Evolutionary conservation across 2,329 filamentous ascomycete genomes (phyloP).

Genomic region (Apiospora koreana): DNA sequence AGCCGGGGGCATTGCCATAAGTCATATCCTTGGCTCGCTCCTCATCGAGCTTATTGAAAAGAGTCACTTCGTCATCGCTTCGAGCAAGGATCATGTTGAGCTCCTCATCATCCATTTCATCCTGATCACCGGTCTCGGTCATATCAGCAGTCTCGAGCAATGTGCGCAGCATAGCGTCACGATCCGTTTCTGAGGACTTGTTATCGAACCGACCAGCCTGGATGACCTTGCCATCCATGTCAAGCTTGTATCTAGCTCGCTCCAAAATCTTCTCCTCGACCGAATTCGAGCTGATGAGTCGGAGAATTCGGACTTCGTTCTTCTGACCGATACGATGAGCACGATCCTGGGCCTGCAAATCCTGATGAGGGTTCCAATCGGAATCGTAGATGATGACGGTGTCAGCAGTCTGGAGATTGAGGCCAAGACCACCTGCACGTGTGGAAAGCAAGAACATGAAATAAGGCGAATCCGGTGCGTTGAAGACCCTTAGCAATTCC

Average conservation of each 20-base stretch:
- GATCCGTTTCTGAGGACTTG: slow-evolving; percentile 97
- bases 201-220: slow-evolving; percentile 99
- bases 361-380: slow-evolving; percentile 99
- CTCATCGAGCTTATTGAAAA: slow-evolving; percentile 84
- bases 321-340: slow-evolving; percentile 99
- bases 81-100: slow-evolving; percentile 93
- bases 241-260: slow-evolving; percentile 94
- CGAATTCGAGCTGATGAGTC: slow-evolving; percentile 93
- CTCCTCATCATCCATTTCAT: slow-evolving; percentile 98
- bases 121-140: slow-evolving; percentile 71
- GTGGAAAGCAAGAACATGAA: slow-evolving; percentile 99
- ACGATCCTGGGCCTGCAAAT: slow-evolving; percentile 98
- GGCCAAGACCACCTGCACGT: slow-evolving; percentile 93
- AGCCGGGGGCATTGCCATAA: slow-evolving; percentile 69
- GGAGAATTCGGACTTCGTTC: slow-evolving; percentile 96
- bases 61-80: slow-evolving; percentile 72
- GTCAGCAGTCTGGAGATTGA: slow-evolving; percentile 96
- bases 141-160: slow-evolving; percentile 82
- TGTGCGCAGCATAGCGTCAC: slow-evolving; percentile 93
- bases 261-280: slow-evolving; percentile 99
- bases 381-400: slow-evolving; percentile 99
- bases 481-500: slow-evolving; percentile 85
- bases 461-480: slow-evolving; percentile 85
- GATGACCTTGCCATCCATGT: slow-evolving; percentile 99
- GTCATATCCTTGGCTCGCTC: slow-evolving; percentile 65